These are phyloP conservation scores for Entomophthora muscae DNA, from an alignment of 371 early-diverging fungal genomes.

Conservation along the genomic window DNA sequence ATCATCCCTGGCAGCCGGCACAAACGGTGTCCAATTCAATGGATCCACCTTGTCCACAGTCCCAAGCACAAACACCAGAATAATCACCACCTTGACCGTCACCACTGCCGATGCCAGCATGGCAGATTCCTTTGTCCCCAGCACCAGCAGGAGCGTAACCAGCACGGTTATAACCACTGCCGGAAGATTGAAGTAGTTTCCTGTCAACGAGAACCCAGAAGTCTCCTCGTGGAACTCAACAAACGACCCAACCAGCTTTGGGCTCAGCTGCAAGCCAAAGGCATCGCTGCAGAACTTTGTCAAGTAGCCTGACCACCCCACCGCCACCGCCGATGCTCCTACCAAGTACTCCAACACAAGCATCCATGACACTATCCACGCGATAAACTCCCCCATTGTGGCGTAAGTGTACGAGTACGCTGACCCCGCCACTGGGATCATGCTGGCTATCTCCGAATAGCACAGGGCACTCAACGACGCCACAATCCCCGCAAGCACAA, in stretches of 20 bases:
- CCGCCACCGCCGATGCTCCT: constrained; percentile 44
- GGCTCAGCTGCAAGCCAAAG: constrained; percentile 22
- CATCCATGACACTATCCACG: constrained; percentile 75
- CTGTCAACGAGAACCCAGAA: constrained; percentile 20
- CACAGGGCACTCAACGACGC: constrained; percentile 53
- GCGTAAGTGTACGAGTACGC: constrained; percentile 71
- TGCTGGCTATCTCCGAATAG: constrained; percentile 66
- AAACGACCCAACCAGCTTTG: constrained; percentile 37
- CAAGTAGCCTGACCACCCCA: constrained; percentile 64
- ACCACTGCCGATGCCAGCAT: constrained; percentile 51
- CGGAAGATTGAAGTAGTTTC: constrained; percentile 53
- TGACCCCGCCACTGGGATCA: constrained; percentile 70
- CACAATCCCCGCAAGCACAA: constrained; percentile 50
- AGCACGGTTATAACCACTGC: constrained; percentile 46
- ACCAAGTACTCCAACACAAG: constrained; percentile 67
- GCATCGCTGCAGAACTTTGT: constrained; percentile 40
- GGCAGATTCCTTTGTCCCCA: constrained; percentile 57
- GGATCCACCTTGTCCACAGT: constrained; percentile 39
- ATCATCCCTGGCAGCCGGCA: constrained; percentile 36
- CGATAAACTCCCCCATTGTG: constrained; percentile 64
- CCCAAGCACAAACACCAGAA: constrained; percentile 61
- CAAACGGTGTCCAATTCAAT: constrained; percentile 57
- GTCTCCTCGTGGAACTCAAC: constrained; percentile 28
- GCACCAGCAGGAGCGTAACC: constrained; percentile 30
- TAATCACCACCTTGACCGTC: constrained; percentile 44